A percentile compares a stretch with the other conserved stretches of the same genome.
phyloP scores from a whole-genome alignment of 306 rosid species.

The Ormosia semicastrata region DNA sequence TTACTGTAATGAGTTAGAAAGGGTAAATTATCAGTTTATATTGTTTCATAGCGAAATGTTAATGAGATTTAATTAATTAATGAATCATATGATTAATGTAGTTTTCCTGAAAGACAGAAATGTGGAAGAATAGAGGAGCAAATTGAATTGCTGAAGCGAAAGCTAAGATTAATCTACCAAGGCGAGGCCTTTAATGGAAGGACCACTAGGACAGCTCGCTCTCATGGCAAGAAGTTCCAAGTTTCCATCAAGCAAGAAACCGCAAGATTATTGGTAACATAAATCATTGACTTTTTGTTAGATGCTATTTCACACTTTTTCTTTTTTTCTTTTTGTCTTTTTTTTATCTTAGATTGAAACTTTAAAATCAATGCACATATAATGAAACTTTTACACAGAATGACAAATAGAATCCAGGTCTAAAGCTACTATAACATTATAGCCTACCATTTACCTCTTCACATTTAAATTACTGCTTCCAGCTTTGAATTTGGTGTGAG shows the following conservation, averaged over 20 bases:
- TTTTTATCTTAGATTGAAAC: neutral
- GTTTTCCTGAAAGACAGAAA: slow-evolving; percentile 43
- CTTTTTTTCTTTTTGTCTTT: neutral
- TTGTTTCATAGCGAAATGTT: neutral
- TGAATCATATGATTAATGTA: neutral
- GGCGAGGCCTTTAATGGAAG: slow-evolving; percentile 90
- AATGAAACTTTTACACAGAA: neutral
- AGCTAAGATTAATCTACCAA: slow-evolving; percentile 66
- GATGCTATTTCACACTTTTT: neutral
- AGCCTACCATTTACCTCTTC: neutral
- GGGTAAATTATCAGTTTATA: neutral
- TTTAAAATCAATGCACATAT: neutral
- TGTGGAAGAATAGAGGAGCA: slow-evolving; percentile 85
- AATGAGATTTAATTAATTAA: neutral
- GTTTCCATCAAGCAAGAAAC: slow-evolving; percentile 92
- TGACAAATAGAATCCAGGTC: neutral
- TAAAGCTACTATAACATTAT: neutral
- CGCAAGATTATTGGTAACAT: slow-evolving; percentile 78
- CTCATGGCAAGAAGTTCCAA: slow-evolving; percentile 89
- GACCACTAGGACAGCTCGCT: slow-evolving; percentile 84
- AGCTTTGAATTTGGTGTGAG: neutral
- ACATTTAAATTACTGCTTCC: neutral
- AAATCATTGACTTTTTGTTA: neutral
- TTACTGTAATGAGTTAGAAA: neutral
- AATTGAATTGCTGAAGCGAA: slow-evolving; percentile 72